These are phyloP conservation scores for Exserohilum turcica DNA, from an alignment of 2,329 filamentous ascomycete species.

Conservation along the genomic window DNA sequence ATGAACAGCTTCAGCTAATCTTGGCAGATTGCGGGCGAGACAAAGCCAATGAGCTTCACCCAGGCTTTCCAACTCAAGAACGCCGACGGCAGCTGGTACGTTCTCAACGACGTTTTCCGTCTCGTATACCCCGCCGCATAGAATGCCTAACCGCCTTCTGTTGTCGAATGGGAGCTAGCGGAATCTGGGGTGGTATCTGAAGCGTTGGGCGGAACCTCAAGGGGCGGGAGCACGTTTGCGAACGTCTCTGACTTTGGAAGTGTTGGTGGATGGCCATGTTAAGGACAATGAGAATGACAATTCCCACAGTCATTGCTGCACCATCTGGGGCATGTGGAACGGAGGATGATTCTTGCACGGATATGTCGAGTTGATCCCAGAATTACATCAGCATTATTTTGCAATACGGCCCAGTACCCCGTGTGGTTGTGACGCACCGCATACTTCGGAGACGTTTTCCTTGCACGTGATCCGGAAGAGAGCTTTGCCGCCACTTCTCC, in stretches of 20 bases:
- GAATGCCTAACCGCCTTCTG: background rate
- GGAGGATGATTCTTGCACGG: background rate
- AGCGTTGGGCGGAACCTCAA: background rate
- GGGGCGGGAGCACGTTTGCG: constrained; percentile 9
- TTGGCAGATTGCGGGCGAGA: constrained; percentile 78
- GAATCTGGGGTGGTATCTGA: background rate
- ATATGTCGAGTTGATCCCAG: background rate
- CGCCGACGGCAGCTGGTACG: constrained; percentile 73
- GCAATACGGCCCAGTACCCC: background rate
- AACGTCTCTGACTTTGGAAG: constrained; percentile 17
- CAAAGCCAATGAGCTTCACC: constrained; percentile 86
- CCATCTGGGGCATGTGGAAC: background rate
- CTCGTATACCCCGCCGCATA: constrained; percentile 68
- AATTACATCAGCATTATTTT: background rate
- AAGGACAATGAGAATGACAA: constrained; percentile 6
- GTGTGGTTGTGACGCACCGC: background rate
- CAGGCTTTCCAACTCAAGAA: constrained; percentile 86
- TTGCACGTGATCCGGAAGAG: constrained; percentile 28
- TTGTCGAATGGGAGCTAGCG: background rate
- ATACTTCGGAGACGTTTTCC: constrained; percentile 18
- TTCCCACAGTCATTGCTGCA: background rate
- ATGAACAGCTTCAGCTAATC: constrained; percentile 14
- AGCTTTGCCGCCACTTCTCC: constrained; percentile 32
- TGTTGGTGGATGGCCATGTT: constrained; percentile 18
- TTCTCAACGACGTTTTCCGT: constrained; percentile 95